Evolutionary conservation across 2,329 filamentous ascomycete genomes (phyloP), one percentile per base, ranked within the genome.

Genomic region (Gaeumannomyces sp.): DNA sequence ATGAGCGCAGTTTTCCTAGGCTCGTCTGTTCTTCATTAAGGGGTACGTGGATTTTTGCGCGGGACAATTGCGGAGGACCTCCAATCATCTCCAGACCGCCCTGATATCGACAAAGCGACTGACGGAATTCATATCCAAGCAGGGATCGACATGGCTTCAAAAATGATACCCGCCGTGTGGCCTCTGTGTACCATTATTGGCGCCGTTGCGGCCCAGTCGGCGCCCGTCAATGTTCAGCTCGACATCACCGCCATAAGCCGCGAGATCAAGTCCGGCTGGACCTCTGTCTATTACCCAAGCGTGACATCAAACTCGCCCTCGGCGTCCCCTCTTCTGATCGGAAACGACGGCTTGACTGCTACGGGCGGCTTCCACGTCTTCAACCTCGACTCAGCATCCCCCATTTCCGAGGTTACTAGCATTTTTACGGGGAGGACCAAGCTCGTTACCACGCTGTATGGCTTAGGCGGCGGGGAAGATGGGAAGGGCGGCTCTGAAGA

Each of bases 371-470:
- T 81, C 45, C 78, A 73, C 60, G 70, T 73, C 13, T 81, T 75
- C 67, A 67, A 70, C 11, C 67, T 80, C 45, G 68, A 72, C 59
- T 31, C 27, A 4, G n/a, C 22, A 7, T 27, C 31, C 1, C 71
- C 70, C 31, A 67, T 80, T 13, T 61, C 68, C 2, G 74, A 78
- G 65, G 69, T 74, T 11, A 66, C 68, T 3, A 71, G 74, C 28
- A 68, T 72, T 56, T 72, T 72, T 28, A 75, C 78, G 1, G 79
- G 80, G 4, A 76, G 80, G 33, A 80, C 78, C n/a, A 81, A 81
- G 68, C 73, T 80, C 8, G 73, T 81, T 16, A 73, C 76, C 13
- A 73, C 76, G 0, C 69, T 78, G 1, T 75, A 81, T 64, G 73
- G 71, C 22, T 67, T 80, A 13, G 74, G 67, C 4, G 72, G 69